A percentile compares a stretch with the other conserved stretches of the same genome.
phyloP scores from a whole-genome alignment of 805 yeast genomes.

The Grigorovia jiainica region DNA sequence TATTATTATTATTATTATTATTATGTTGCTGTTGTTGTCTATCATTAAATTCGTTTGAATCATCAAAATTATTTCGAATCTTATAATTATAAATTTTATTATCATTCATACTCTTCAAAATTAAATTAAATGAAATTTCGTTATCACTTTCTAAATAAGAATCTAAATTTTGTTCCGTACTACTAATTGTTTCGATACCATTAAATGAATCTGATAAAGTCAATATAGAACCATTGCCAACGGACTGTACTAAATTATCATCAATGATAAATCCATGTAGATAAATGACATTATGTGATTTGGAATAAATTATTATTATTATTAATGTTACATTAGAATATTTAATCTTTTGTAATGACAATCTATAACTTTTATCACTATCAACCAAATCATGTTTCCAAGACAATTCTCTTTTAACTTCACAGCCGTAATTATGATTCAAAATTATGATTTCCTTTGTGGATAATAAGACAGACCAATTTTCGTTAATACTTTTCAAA shows the following conservation, averaged over 20 bases:
- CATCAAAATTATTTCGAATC: neutral
- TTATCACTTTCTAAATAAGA: neutral
- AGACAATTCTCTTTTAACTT: conserved; percentile 42
- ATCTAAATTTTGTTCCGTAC: neutral
- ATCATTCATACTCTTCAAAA: conserved; percentile 3
- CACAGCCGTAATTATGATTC: conserved; percentile 22
- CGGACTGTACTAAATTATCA: conserved; percentile 9
- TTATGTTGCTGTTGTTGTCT: too few relatives aligned
- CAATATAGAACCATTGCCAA: conserved; percentile 11
- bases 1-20: too few relatives aligned
- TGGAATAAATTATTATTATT: conserved; percentile 14
- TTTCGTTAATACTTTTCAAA: conserved; percentile 26
- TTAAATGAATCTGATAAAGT: conserved; percentile 5
- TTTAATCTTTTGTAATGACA: conserved; percentile 27
- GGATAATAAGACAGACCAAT: conserved; percentile 47
- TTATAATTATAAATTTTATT: neutral
- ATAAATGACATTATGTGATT: conserved; percentile 11
- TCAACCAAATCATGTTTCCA: conserved; percentile 65
- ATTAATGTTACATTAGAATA: conserved; percentile 5
- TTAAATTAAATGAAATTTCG: conserved; percentile 1
- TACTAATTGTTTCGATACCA: conserved; percentile 2
- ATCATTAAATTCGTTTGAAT: too few relatives aligned
- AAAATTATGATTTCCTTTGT: conserved; percentile 56
- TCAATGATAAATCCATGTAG: conserved; percentile 11
- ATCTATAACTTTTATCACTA: conserved; percentile 42